These are phyloP conservation scores for Blastocystis sp. DNA, from an alignment of 352 stramenopile genomes.

Conservation along the genomic window DNA sequence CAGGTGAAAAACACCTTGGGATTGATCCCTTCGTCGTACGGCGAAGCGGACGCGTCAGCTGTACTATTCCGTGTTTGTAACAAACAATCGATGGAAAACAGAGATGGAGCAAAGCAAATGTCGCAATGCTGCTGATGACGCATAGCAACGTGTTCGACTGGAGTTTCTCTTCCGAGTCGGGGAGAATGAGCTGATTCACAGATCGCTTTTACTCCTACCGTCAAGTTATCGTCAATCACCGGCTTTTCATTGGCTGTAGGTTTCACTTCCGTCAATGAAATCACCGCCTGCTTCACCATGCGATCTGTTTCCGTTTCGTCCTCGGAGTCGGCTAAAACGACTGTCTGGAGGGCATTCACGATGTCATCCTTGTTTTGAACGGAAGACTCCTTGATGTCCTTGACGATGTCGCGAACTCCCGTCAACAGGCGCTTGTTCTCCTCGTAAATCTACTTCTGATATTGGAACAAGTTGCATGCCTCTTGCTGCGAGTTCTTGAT, in stretches of 20 bases:
- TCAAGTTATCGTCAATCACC: not conserved
- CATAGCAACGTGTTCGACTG: not conserved
- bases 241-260: not conserved
- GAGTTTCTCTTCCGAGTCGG: not conserved
- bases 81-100: not conserved
- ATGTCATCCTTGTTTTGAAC: not conserved
- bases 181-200: not conserved
- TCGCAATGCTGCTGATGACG: not conserved
- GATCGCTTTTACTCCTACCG: not conserved
- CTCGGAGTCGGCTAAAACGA: too few relatives aligned
- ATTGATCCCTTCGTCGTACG: not conserved
- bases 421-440: not conserved
- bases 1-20: constrained; percentile 10
- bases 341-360: not conserved
- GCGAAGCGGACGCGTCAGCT: not conserved
- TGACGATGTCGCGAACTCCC: not conserved
- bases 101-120: not conserved
- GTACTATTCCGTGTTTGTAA: not conserved
- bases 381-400: not conserved
- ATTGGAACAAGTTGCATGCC: not conserved
- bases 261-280: not conserved
- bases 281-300: not conserved
- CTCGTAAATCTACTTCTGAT: not conserved
- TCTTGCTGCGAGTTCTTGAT: not conserved
- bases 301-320: not conserved